These are phyloP conservation scores for Ophiocordyceps unilateralis DNA, from an alignment of 2,329 filamentous ascomycete species.

Conservation along the genomic window DNA sequence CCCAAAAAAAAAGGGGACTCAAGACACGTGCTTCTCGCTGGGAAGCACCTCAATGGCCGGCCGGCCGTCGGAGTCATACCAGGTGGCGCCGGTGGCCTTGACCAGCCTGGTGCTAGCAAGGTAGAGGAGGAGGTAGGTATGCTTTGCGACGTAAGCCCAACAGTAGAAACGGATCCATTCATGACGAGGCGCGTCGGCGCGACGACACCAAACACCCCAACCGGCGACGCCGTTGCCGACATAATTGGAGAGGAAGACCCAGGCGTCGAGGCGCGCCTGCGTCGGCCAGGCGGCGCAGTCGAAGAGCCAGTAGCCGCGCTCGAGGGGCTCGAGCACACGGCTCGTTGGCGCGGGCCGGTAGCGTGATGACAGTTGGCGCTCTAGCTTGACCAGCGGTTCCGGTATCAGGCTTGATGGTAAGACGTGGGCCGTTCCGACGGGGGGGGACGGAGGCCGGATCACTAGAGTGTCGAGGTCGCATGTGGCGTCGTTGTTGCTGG, in stretches of 20 bases:
- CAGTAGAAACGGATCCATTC: conserved; percentile 50
- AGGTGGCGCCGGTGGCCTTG: conserved; percentile 37
- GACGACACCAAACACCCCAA: conserved; percentile 47
- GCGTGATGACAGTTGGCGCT: conserved; percentile 31
- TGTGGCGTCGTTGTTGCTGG: not conserved
- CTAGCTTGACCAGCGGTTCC: conserved; percentile 28
- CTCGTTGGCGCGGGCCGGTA: conserved; percentile 29
- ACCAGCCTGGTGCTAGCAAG: conserved; percentile 50
- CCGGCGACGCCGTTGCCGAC: conserved; percentile 42
- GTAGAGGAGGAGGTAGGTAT: conserved; percentile 61
- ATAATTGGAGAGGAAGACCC: conserved; percentile 43
- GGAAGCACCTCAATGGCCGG: conserved; percentile 25
- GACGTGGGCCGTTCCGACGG: conserved; percentile 28
- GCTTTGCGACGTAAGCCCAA: conserved; percentile 56
- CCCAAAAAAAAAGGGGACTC: not conserved
- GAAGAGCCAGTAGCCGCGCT: conserved; percentile 66
- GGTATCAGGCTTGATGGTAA: conserved; percentile 36
- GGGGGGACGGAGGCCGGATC: conserved; percentile 37
- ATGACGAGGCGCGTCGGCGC: conserved; percentile 17
- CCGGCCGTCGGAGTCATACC: conserved; percentile 47
- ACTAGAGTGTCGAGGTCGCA: conserved; percentile 20
- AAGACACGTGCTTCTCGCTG: conserved; percentile 5
- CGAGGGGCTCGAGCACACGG: conserved; percentile 29
- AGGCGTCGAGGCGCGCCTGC: conserved; percentile 32
- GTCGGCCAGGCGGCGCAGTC: conserved; percentile 36